These are phyloP conservation scores for Phoma herbarum DNA, from an alignment of 2,329 filamentous ascomycete genomes.

Conservation along the genomic window DNA sequence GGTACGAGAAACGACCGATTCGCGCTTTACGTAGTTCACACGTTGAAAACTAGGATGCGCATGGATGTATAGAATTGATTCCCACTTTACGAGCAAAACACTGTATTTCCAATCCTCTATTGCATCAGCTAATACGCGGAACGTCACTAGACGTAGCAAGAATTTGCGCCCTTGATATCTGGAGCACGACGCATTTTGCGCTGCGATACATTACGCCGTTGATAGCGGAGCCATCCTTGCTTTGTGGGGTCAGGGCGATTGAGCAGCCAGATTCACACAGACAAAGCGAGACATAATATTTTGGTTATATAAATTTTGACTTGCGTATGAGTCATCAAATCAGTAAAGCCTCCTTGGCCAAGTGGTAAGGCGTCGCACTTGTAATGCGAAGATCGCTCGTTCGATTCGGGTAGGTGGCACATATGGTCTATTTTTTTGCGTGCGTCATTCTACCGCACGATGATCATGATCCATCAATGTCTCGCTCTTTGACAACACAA, in stretches of 20 bases:
- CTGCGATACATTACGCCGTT: not conserved
- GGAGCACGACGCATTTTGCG: not conserved
- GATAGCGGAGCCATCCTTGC: not conserved
- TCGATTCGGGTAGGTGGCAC: conserved; percentile 27
- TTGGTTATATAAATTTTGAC: no score
- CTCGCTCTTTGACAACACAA: not conserved
- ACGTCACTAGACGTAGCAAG: no score
- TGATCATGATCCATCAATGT: not conserved
- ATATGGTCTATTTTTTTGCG: not conserved
- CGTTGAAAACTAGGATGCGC: conserved; percentile 26
- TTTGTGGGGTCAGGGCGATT: no score
- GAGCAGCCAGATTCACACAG: no score
- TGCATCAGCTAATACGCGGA: not conserved
- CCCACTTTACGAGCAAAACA: conserved; percentile 19
- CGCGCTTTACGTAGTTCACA: conserved; percentile 28
- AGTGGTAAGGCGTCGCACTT: conserved; percentile 29
- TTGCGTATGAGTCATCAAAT: conserved; percentile 6
- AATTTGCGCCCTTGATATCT: not conserved
- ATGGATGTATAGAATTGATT: conserved; percentile 36
- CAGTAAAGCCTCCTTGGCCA: conserved; percentile 24
- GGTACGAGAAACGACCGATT: conserved; percentile 27
- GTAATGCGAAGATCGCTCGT: conserved; percentile 29
- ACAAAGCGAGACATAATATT: no score
- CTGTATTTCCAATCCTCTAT: no score
- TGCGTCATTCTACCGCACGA: no score